phyloP scores from a whole-genome alignment of 306 rosid species.

The Cyamopsis tetragonoloba region DNA sequence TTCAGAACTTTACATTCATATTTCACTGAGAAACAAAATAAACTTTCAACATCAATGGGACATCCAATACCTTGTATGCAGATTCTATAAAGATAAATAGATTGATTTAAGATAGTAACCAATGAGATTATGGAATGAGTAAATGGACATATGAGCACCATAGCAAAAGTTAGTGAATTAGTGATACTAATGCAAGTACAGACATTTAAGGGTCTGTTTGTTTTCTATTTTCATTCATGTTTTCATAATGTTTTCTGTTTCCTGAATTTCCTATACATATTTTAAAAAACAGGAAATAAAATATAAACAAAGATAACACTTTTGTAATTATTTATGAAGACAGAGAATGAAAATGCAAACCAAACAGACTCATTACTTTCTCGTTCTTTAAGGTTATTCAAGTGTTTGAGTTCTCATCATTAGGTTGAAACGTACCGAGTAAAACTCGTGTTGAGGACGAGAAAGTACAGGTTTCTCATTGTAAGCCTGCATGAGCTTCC shows the following conservation, averaged over 20 bases:
- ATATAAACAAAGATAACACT: no score
- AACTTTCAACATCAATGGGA: background rate
- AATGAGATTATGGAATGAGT: background rate
- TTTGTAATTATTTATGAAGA: no score
- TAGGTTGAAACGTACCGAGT: conserved; percentile 44
- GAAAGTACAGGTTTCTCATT: conserved; percentile 99
- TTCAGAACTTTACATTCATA: conserved; percentile 7
- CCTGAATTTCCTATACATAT: no score
- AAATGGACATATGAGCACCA: background rate
- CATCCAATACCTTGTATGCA: background rate
- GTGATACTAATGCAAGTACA: background rate
- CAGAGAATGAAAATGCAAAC: no score
- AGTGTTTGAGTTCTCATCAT: background rate
- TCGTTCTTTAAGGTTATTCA: conserved; percentile 1
- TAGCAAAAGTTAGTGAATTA: background rate
- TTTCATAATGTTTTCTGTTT: no score
- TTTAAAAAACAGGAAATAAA: no score
- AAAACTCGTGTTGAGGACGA: conserved; percentile 96
- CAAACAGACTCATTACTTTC: no score
- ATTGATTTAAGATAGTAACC: background rate
- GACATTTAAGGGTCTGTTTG: no score
- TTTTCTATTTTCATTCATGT: no score
- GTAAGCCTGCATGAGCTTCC: conserved; percentile 94
- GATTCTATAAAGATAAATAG: background rate
- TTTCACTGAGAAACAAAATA: background rate